Evolutionary conservation across 495 filamentous ascomycete species (phyloP).

Genomic region (Aspergillus nidulans): DNA sequence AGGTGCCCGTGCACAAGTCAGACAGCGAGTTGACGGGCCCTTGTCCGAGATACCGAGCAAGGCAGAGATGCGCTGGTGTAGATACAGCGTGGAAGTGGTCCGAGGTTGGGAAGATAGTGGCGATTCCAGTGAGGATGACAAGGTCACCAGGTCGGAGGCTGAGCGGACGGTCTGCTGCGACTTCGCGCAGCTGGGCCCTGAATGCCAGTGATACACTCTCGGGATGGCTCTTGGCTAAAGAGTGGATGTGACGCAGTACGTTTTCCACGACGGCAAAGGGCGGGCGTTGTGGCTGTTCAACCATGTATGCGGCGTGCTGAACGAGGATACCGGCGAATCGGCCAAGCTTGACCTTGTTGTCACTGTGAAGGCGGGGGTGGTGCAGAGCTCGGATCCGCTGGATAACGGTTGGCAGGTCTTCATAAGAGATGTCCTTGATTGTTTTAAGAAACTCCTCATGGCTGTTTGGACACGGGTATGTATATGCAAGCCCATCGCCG

Average conservation of each 20-base stretch:
- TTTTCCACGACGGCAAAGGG: conserved; percentile 61
- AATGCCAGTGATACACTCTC: conserved; percentile 73
- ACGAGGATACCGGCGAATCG: conserved; percentile 72
- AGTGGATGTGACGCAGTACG: conserved; percentile 76
- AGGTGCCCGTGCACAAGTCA: conserved; percentile 71
- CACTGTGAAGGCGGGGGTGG: conserved; percentile 76
- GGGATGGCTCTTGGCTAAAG: conserved; percentile 76
- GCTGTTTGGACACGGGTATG: conserved; percentile 75
- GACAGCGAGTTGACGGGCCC: conserved; percentile 57
- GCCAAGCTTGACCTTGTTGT: conserved; percentile 79
- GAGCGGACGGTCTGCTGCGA: conserved; percentile 56
- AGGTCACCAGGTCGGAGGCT: conserved; percentile 69
- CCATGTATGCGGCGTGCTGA: conserved; percentile 69
- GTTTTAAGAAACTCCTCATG: conserved; percentile 69
- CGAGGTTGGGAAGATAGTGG: conserved; percentile 84
- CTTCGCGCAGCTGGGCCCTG: conserved; percentile 61
- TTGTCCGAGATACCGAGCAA: conserved; percentile 78
- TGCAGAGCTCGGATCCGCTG: conserved; percentile 84
- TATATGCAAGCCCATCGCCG: conserved; percentile 63
- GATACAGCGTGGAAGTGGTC: conserved; percentile 94
- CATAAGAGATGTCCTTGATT: conserved; percentile 50
- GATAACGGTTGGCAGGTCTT: conserved; percentile 72
- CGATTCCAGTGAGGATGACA: conserved; percentile 73
- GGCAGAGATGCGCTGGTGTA: conserved; percentile 78
- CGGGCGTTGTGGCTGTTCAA: conserved; percentile 44